These are phyloP conservation scores for Apiosordaria backusii DNA, from an alignment of 495 filamentous ascomycete genomes.

Conservation along the genomic window DNA sequence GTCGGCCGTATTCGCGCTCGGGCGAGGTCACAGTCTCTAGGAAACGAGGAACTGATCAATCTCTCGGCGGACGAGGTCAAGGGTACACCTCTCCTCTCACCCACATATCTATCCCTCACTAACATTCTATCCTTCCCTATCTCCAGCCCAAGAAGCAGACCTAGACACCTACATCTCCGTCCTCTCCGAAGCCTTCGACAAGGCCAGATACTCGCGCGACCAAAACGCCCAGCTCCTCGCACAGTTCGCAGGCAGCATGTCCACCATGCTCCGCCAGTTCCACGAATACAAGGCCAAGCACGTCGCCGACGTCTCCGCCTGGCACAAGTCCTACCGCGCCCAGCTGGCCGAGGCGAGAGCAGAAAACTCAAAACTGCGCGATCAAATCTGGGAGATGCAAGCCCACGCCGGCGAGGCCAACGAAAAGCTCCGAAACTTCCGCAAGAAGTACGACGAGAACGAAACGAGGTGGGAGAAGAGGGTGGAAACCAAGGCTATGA, in stretches of 20 bases:
- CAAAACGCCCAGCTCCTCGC: constrained; percentile 50
- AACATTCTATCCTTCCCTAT: constrained; percentile 9
- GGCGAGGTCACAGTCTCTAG: constrained; percentile 43
- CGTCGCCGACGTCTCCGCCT: constrained; percentile 47
- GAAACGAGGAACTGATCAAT: constrained; percentile 50
- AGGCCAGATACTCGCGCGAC: constrained; percentile 47
- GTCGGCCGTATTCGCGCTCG: constrained; percentile 51
- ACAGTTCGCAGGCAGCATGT: constrained; percentile 45
- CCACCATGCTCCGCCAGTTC: constrained; percentile 49
- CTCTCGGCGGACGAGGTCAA: constrained; percentile 47
- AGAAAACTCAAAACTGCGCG: constrained; percentile 53
- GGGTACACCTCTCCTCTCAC: constrained; percentile 31
- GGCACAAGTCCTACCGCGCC: constrained; percentile 54
- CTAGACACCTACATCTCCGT: constrained; percentile 51
- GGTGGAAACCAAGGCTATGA: constrained; percentile 39
- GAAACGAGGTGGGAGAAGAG: constrained; percentile 44
- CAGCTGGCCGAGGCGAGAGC: constrained; percentile 55
- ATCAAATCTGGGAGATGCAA: constrained; percentile 56
- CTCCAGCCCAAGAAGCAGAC: constrained; percentile 46
- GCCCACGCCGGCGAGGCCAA: constrained; percentile 49
- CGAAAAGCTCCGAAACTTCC: constrained; percentile 46
- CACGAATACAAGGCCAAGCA: constrained; percentile 53
- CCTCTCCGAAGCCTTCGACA: constrained; percentile 51
- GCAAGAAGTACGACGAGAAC: constrained; percentile 47
- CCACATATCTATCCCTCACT: background rate